Percentiles rank a stretch among this genome's conserved stretches.
phyloP scores from a whole-genome alignment of 225 moss, liverwort and hornwort species.

The Bryum argenteum region DNA sequence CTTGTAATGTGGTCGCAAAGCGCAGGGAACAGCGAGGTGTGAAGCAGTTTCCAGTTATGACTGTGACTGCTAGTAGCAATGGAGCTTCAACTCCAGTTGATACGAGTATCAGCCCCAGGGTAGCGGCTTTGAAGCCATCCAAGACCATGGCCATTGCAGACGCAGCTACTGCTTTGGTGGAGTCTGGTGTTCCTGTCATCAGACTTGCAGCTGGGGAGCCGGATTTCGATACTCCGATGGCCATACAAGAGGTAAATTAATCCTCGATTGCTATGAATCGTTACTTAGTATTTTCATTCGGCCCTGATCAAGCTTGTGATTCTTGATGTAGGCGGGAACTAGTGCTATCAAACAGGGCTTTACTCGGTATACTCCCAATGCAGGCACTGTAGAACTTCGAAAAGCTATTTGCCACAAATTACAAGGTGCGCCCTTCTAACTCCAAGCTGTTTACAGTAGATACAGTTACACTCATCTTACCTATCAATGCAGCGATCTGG shows the following conservation, averaged over 20 bases:
- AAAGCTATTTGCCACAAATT: slow-evolving; percentile 85
- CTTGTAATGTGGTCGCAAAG: slow-evolving; percentile 20
- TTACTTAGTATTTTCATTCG: not conserved
- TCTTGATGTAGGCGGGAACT: slow-evolving; percentile 62
- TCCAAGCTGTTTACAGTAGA: not conserved
- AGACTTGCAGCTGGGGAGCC: slow-evolving; percentile 99
- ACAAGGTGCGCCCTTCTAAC: slow-evolving; percentile 51
- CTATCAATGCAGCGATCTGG: slow-evolving; percentile 8
- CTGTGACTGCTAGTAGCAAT: slow-evolving; percentile 40
- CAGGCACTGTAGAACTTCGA: slow-evolving; percentile 87
- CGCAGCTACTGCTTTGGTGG: slow-evolving; percentile 84
- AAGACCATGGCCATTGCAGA: slow-evolving; percentile 97
- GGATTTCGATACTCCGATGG: slow-evolving; percentile 84
- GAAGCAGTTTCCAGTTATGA: slow-evolving; percentile 44
- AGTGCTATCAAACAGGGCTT: slow-evolving; percentile 79
- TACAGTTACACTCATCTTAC: not conserved
- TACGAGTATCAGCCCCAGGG: slow-evolving; percentile 77
- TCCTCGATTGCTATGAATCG: not conserved
- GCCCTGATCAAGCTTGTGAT: not conserved
- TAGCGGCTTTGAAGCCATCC: slow-evolving; percentile 87
- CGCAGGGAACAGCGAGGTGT: slow-evolving; percentile 39
- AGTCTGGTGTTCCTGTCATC: slow-evolving; percentile 93
- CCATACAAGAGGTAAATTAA: slow-evolving; percentile 63
- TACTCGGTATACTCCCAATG: slow-evolving; percentile 95
- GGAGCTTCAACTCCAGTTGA: slow-evolving; percentile 54